These are phyloP conservation scores for Agapanthus africanus DNA, from an alignment of 106 monocot species.

Conservation along the genomic window DNA sequence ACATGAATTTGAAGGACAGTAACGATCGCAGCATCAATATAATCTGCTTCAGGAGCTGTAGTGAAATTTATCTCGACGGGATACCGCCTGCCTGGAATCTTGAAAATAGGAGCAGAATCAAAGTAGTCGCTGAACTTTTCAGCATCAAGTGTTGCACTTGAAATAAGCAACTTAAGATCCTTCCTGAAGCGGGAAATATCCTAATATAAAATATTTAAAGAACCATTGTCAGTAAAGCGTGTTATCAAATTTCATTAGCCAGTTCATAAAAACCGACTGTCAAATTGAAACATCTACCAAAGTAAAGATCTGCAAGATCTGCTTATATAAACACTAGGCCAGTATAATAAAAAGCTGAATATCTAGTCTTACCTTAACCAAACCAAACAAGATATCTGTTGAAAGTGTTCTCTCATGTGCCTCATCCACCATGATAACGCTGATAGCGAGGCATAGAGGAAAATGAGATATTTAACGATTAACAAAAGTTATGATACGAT, in stretches of 20 bases:
- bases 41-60: constrained; percentile 74
- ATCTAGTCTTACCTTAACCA: constrained; percentile 55
- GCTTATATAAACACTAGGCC: too few species aligned
- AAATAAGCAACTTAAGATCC: constrained; percentile 81
- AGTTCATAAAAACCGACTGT: background rate
- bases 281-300: background rate
- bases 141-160: constrained; percentile 92
- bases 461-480: background rate
- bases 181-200: constrained; percentile 74
- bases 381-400: constrained; percentile 81
- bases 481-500: constrained; percentile 4
- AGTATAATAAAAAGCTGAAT: background rate
- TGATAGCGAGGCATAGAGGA: constrained; percentile 11
- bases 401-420: constrained; percentile 89
- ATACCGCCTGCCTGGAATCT: constrained; percentile 64
- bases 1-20: constrained; percentile 82
- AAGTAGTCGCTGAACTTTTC: constrained; percentile 89
- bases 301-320: background rate
- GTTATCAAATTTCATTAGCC: background rate
- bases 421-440: constrained; percentile 94
- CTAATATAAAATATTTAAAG: constrained; percentile 15
- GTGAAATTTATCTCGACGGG: constrained; percentile 85
- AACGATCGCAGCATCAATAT: constrained; percentile 71
- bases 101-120: constrained; percentile 68
- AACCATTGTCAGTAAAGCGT: constrained; percentile 4